Evolutionary conservation across 352 stramenopile genomes (phyloP), one percentile per base, ranked within the genome.

Genomic region (Sclerospora graminicola): DNA sequence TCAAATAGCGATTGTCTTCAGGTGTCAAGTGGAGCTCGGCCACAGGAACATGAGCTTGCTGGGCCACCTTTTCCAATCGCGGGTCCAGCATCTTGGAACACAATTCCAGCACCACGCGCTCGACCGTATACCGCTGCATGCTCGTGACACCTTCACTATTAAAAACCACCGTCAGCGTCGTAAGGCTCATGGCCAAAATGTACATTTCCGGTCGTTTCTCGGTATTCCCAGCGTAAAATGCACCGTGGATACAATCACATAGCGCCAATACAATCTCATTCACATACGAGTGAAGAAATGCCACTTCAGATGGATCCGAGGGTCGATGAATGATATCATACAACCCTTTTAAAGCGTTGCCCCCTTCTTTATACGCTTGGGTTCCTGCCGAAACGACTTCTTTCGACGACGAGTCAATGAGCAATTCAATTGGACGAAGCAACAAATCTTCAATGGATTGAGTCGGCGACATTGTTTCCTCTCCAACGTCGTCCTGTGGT

Each of bases 231-330:
- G 58, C 59, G 28, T 76, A 66, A 41, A 93, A 88, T 8, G 72
- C 74, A 16, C 64, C 75, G 21, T 88, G 77, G 27, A 91, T 75
- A 31, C 68, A 71, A 21, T 89, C 75, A 32, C 79, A 91, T 4
- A 94, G 48, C 14, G 63, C 66, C 10, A 87, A 44, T 19, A 82
- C 55, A 10, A 94, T 82, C 28, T 90, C 75, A 41, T 89, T 90
- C 21, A 89, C 73, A 26, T 86, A 73, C n/a, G 62, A 72, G 15
- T 65, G 60, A 38, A 91, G 45, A 53, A 91, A 91, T n/a, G 77
- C 48, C 9, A 72, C 29, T 45, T 91, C 77, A 2, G 62, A 68
- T 2, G 69, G 57, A 26, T 80, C 71, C 0, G 56, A 66, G 18
- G 75, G 73, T 1, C 74, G 63, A 13, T 70, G 67, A 15, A 82